Evolutionary conservation across 305 asterid species (phyloP).

Genomic region (Fraxinus sp.): DNA sequence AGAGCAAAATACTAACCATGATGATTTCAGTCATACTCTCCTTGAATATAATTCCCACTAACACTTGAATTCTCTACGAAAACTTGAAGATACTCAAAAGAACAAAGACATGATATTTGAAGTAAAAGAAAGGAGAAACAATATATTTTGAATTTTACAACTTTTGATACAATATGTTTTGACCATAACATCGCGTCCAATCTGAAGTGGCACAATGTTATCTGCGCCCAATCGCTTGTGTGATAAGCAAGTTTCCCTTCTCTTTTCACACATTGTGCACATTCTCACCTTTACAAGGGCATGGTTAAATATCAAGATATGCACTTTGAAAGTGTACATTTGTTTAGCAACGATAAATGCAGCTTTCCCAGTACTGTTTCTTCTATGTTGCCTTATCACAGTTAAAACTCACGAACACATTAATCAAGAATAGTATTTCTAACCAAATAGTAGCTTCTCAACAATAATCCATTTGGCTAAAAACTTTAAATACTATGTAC

Average conservation of each 20-base stretch:
- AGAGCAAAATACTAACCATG: background rate
- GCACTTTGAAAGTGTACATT: background rate
- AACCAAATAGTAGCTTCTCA: background rate
- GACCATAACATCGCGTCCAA: too few species aligned
- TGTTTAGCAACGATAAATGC: background rate
- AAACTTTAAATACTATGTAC: too few species aligned
- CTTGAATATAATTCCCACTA: background rate
- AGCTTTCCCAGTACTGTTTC: background rate
- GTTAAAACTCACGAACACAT: background rate
- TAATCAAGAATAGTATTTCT: background rate
- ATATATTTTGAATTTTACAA: too few species aligned
- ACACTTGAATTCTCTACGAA: background rate
- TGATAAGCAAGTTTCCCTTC: background rate
- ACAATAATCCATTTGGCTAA: background rate
- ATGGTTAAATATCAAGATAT: background rate
- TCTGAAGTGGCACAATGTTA: too few species aligned
- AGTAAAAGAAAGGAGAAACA: background rate
- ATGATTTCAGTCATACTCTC: background rate
- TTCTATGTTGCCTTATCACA: background rate
- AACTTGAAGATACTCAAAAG: too few species aligned
- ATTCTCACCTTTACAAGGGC: background rate
- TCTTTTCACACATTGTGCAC: too few species aligned
- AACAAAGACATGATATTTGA: too few species aligned
- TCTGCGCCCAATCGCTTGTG: too few species aligned
- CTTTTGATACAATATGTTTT: too few species aligned